These are phyloP conservation scores for Tolypocladium pustulatum DNA, from an alignment of 2,329 filamentous ascomycete genomes.

Conservation along the genomic window DNA sequence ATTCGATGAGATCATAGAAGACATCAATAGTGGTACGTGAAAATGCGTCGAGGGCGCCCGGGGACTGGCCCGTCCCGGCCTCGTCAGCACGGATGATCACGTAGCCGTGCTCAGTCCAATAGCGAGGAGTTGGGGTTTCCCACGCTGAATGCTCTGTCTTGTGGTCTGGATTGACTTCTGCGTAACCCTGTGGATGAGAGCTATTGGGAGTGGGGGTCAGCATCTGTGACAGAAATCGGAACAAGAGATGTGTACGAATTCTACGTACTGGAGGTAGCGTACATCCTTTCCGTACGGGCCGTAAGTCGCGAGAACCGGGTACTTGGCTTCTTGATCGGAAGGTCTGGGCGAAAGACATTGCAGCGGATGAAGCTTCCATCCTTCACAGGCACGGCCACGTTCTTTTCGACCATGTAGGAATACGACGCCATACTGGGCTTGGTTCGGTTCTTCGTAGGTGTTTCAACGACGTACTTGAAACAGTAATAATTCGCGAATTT, in stretches of 20 bases:
- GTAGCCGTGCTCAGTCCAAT: constrained; percentile 45
- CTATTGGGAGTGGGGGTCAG: constrained; percentile 8
- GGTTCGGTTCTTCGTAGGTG: neutral
- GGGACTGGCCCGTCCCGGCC: constrained; percentile 35
- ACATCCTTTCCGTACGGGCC: constrained; percentile 69
- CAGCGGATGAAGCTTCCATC: constrained; percentile 17
- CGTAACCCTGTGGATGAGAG: constrained; percentile 28
- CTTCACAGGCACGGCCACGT: neutral
- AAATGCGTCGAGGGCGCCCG: constrained; percentile 37
- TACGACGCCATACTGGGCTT: neutral
- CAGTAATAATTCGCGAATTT: no score
- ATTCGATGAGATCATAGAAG: constrained; percentile 39
- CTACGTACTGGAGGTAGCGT: constrained; percentile 39
- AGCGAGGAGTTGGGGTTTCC: constrained; percentile 48
- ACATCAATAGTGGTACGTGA: constrained; percentile 34
- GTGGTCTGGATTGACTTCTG: constrained; percentile 43
- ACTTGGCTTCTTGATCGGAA: constrained; percentile 1
- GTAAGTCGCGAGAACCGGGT: constrained; percentile 59
- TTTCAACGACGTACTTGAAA: no score
- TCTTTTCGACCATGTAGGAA: neutral
- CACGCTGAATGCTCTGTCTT: constrained; percentile 43
- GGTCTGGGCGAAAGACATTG: constrained; percentile 25
- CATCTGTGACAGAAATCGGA: no score
- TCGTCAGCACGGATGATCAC: constrained; percentile 44
- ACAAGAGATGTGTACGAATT: neutral